A percentile compares a stretch with the other conserved stretches of the same genome.
phyloP scores from a whole-genome alignment of 2,329 filamentous ascomycete genomes.

The Colletotrichum endophyticum region DNA sequence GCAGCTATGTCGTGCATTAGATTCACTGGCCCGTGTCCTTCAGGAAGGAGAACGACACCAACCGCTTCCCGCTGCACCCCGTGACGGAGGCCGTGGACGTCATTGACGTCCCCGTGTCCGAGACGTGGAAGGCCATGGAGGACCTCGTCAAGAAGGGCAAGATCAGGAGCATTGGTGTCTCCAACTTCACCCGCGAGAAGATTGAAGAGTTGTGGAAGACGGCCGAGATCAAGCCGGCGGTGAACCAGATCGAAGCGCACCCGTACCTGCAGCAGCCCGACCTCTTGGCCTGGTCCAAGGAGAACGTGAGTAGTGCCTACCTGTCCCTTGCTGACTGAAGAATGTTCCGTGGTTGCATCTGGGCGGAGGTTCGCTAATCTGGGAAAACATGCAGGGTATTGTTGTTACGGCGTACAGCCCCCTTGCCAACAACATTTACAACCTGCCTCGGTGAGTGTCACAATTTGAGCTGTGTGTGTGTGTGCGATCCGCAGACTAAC shows the following conservation, averaged over 20 bases:
- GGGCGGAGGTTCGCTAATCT: neutral
- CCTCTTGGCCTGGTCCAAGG: slow-evolving; percentile 57
- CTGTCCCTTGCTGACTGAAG: neutral
- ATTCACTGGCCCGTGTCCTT: slow-evolving; percentile 58
- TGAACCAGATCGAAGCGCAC: slow-evolving; percentile 58
- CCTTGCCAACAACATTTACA: slow-evolving; percentile 61
- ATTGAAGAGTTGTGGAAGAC: slow-evolving; percentile 55
- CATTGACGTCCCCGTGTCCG: slow-evolving; percentile 44
- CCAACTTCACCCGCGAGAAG: slow-evolving; percentile 60
- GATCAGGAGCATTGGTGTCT: slow-evolving; percentile 61
- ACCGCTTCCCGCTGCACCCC: slow-evolving; percentile 43
- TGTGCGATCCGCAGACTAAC: neutral
- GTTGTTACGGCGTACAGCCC: slow-evolving; percentile 62
- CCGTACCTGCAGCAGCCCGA: slow-evolving; percentile 51
- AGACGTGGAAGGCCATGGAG: slow-evolving; percentile 70
- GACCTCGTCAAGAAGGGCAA: slow-evolving; percentile 58
- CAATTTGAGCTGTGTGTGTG: too few relatives aligned
- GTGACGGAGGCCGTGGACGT: slow-evolving; percentile 49
- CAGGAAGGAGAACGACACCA: slow-evolving; percentile 45
- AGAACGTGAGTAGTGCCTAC: slow-evolving; percentile 22
- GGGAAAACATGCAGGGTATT: slow-evolving; percentile 43
- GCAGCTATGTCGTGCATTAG: neutral
- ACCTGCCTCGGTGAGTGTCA: slow-evolving; percentile 16
- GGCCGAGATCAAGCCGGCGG: slow-evolving; percentile 51
- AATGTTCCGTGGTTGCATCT: neutral